Conservation (phyloP, 164 flowering plant species). For the Vitis labrusca region DNA sequence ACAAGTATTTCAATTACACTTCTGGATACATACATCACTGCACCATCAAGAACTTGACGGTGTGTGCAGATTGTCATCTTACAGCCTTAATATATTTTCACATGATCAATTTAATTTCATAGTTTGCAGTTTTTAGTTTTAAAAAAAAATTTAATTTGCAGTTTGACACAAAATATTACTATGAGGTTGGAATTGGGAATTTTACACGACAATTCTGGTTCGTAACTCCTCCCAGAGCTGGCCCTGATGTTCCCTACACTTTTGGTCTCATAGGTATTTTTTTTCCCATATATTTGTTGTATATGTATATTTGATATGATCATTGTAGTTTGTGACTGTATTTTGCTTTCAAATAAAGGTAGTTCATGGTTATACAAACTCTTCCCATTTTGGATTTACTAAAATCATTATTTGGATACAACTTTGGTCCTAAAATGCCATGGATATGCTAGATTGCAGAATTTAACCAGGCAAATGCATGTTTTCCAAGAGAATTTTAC, state of each 20-base stretch:
- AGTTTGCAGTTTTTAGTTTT: neutral
- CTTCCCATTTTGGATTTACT: too few species aligned
- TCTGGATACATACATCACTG: slow-evolving; percentile 62
- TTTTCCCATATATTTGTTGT: neutral
- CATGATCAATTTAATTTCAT: neutral
- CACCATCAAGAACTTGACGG: slow-evolving; percentile 45
- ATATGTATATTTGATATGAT: too few species aligned
- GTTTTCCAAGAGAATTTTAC: too few species aligned
- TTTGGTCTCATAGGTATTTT: slow-evolving; percentile 43
- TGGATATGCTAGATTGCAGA: too few species aligned
- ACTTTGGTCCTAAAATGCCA: too few species aligned
- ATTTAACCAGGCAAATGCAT: too few species aligned
- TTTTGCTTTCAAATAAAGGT: neutral
- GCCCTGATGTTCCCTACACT: slow-evolving; percentile 46
- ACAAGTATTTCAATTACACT: slow-evolving; percentile 46
- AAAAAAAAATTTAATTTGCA: slow-evolving; percentile 6
- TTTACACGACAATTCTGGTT: slow-evolving; percentile 30
- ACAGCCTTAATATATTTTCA: neutral
- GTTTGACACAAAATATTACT: slow-evolving; percentile 39
- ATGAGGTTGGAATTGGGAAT: slow-evolving; percentile 33
- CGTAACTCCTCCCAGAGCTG: slow-evolving; percentile 33
- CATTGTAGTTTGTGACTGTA: neutral
- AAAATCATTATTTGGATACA: too few species aligned
- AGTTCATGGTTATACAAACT: too few species aligned
- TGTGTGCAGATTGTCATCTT: slow-evolving; percentile 8